phyloP scores from a whole-genome alignment of 306 rosid species.

The Lotus japonicus region DNA sequence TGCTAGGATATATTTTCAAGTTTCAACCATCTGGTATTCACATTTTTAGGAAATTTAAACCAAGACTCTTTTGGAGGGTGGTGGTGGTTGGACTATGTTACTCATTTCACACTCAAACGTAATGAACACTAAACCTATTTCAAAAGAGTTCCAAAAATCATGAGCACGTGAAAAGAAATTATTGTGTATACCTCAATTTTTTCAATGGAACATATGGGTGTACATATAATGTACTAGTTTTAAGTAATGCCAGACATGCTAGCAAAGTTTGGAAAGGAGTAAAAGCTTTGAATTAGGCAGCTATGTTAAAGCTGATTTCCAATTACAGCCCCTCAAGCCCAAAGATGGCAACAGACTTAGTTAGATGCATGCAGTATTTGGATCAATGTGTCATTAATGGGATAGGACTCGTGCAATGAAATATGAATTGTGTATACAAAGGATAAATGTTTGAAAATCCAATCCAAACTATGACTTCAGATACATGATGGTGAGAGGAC shows the following conservation, averaged over 20 bases:
- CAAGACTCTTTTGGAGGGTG: background rate
- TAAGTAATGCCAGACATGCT: background rate
- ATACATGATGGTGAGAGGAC: background rate
- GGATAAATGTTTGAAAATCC: background rate
- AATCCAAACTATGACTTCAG: background rate
- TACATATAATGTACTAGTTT: background rate
- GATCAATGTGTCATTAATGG: background rate
- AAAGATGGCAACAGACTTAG: background rate
- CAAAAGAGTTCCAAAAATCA: background rate
- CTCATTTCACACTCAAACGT: background rate
- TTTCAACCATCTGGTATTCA: too few relatives aligned
- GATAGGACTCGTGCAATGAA: background rate
- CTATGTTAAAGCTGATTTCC: too few relatives aligned
- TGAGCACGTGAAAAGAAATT: background rate
- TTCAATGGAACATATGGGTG: background rate
- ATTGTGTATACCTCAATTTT: background rate
- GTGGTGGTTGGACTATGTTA: background rate
- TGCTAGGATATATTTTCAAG: too few relatives aligned
- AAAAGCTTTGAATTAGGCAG: too few relatives aligned
- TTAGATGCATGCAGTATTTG: background rate
- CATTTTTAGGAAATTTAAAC: background rate
- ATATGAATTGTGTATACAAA: background rate
- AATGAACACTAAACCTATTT: background rate
- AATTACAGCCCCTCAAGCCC: background rate
- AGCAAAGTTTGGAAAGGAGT: constrained; percentile 3